Percentiles rank a stretch among this genome's conserved stretches.
These are phyloP conservation scores for Neonectria faginata DNA, from an alignment of 2,329 filamentous ascomycete species.

Conservation along the genomic window DNA sequence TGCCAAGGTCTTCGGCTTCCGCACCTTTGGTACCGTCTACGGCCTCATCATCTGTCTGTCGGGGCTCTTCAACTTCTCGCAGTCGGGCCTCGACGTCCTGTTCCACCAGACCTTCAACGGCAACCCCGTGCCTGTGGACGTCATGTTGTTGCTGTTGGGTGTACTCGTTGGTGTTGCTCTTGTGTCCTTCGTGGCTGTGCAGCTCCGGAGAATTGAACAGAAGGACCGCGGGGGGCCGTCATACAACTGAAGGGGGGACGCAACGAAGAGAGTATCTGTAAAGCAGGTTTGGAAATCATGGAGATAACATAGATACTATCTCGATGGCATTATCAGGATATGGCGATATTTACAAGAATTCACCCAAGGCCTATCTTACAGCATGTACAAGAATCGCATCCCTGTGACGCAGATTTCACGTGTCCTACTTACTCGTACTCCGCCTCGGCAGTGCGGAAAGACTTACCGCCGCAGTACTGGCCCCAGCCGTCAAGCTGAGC, in stretches of 20 bases:
- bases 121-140: slow-evolving; percentile 82
- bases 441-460: slow-evolving; percentile 43
- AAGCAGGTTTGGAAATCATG: neutral
- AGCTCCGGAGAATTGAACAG: slow-evolving; percentile 51
- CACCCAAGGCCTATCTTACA: neutral
- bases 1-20: slow-evolving; percentile 92
- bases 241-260: slow-evolving; percentile 18
- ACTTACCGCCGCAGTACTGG: slow-evolving; percentile 46
- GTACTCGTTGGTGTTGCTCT: slow-evolving; percentile 73
- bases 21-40: slow-evolving; percentile 94
- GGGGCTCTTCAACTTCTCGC: slow-evolving; percentile 85
- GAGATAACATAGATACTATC: neutral
- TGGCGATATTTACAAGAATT: slow-evolving; percentile 4
- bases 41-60: slow-evolving; percentile 89
- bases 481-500: slow-evolving; percentile 50
- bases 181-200: slow-evolving; percentile 71
- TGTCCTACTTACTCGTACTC: slow-evolving; percentile 29
- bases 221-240: slow-evolving; percentile 43
- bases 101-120: slow-evolving; percentile 79
- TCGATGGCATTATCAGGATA: neutral
- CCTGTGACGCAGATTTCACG: neutral
- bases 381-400: neutral
- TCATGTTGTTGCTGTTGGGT: slow-evolving; percentile 72
- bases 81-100: slow-evolving; percentile 81
- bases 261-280: too few relatives aligned